Evolutionary conservation across 495 filamentous ascomycete genomes (phyloP), one percentile per base, ranked within the genome.

Genomic region (Hypoxylon trugodes): DNA sequence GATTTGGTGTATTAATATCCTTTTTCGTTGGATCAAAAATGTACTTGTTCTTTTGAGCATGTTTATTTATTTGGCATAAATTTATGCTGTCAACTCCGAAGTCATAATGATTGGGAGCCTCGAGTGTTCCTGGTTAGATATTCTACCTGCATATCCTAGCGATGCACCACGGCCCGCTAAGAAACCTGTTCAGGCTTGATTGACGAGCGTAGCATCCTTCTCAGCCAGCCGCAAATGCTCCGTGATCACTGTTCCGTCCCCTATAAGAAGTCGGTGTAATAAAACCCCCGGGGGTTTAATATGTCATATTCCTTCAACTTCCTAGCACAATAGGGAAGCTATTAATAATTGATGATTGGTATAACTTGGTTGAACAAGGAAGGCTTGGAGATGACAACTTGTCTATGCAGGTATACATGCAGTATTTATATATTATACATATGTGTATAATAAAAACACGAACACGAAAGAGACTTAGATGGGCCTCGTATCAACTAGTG

Each of bases 71-170:
- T n/a, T n/a, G n/a, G n/a, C n/a, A n/a, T 18, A 16, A 26, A 28
- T 12, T 19, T 41, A 15, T 48, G 46, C 28, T 18, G 33, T 41
- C 40, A 12, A 53, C 48, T 47, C 16, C 24, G 15, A 43, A 37
- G 3, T 13, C 16, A 33, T 8, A 33, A 45, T 45, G 47, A 47
- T 46, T 62, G 37, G 41, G 10, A 4, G 26, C 35, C 49, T 22
- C 28, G 35, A 28, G 50, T 22, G 59, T 63, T 56, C 59, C 53
- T 58, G 61, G 54, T 46, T 64, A 59, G 16, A 49, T 46, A 26
- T 40, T 45, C 47, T 6, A 19, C 51, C 38, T 42, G 3, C 35
- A 50, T 53, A 16, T 45, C 9, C 52, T 58, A 64, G 40, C 33
- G 26, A 60, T 55, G 54, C 62, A 54, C 16, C 28, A 30, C 48